These are phyloP conservation scores for Andalucia godoyi DNA, from an alignment of 78 protist genomes.

Conservation along the genomic window DNA sequence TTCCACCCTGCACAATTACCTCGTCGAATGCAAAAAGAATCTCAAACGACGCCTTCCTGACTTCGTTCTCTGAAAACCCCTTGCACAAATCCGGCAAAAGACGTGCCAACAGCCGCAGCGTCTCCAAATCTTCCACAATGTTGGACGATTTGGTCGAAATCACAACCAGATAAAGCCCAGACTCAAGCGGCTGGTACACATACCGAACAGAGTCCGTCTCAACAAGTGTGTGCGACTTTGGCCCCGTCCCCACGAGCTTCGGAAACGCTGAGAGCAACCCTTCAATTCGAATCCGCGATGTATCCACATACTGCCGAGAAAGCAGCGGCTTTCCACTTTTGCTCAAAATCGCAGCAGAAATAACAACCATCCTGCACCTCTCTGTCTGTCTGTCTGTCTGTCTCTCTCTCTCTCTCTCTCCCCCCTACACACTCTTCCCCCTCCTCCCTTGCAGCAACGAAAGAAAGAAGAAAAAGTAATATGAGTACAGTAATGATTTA, in stretches of 20 bases:
- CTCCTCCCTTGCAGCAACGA: no score
- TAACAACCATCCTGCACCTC: slow-evolving; percentile 18
- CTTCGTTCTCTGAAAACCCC: slow-evolving; percentile 36
- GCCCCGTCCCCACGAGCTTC: slow-evolving; percentile 59
- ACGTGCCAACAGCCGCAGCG: slow-evolving; percentile 65
- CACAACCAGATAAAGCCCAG: slow-evolving; percentile 61
- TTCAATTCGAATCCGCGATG: slow-evolving; percentile 78
- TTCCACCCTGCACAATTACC: slow-evolving; percentile 55
- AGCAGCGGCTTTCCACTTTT: slow-evolving; percentile 47
- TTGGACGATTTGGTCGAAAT: slow-evolving; percentile 81
- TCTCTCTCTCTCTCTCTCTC: no score
- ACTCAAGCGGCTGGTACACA: slow-evolving; percentile 92
- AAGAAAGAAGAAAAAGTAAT: no score
- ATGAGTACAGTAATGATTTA: no score
- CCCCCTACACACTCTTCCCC: no score
- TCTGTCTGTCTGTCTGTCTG: no score
- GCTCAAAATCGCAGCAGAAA: slow-evolving; percentile 6
- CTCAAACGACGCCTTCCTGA: slow-evolving; percentile 53
- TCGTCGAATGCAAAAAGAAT: slow-evolving; percentile 87
- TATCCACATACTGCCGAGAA: slow-evolving; percentile 84
- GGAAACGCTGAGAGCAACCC: slow-evolving; percentile 90
- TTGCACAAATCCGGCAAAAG: slow-evolving; percentile 16
- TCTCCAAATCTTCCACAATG: slow-evolving; percentile 88
- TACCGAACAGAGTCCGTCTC: slow-evolving; percentile 87
- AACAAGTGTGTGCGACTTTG: slow-evolving; percentile 79